These are phyloP conservation scores for Rhytidhysteron rufulum DNA, from an alignment of 2,329 filamentous ascomycete genomes.

Conservation along the genomic window DNA sequence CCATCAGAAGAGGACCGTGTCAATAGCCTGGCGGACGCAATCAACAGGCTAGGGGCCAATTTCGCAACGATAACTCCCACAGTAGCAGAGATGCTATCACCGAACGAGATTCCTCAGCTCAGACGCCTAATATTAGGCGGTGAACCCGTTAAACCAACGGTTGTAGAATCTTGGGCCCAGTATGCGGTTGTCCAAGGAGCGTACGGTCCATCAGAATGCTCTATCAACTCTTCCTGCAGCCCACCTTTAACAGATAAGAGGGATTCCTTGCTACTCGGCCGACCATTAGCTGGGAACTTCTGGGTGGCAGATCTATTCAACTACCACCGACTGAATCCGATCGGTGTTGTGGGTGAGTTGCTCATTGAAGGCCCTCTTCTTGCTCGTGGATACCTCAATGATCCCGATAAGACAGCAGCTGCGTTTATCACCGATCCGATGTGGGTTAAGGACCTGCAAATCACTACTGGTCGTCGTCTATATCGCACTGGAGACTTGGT, in stretches of 20 bases:
- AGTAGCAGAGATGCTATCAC: conserved; percentile 18
- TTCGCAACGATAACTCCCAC: conserved; percentile 6
- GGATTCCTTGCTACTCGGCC: conserved; percentile 7
- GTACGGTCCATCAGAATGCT: conserved; percentile 5
- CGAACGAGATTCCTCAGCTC: conserved; percentile 22
- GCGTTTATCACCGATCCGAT: conserved; percentile 15
- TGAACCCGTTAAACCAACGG: background rate
- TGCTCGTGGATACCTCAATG: conserved; percentile 10
- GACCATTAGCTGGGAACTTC: conserved; percentile 1
- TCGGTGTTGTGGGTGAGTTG: conserved; percentile 44
- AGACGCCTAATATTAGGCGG: conserved; percentile 1
- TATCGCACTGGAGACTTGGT: conserved; percentile 23
- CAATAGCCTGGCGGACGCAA: conserved; percentile 32
- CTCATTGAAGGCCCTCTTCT: conserved; percentile 51
- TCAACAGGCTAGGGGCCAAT: background rate
- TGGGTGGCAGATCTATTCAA: conserved; percentile 23
- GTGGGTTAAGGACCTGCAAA: conserved; percentile 4
- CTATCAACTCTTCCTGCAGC: conserved; percentile 4
- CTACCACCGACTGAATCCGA: conserved; percentile 11
- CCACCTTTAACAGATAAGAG: conserved; percentile 6
- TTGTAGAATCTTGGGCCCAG: conserved; percentile 4
- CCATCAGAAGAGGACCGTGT: conserved; percentile 37
- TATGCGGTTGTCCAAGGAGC: background rate
- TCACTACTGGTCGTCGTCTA: conserved; percentile 6
- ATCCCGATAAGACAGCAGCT: conserved; percentile 13